Evolutionary conservation across 257 asterid genomes (phyloP).

Genomic region (Fraxinus excelsior): DNA sequence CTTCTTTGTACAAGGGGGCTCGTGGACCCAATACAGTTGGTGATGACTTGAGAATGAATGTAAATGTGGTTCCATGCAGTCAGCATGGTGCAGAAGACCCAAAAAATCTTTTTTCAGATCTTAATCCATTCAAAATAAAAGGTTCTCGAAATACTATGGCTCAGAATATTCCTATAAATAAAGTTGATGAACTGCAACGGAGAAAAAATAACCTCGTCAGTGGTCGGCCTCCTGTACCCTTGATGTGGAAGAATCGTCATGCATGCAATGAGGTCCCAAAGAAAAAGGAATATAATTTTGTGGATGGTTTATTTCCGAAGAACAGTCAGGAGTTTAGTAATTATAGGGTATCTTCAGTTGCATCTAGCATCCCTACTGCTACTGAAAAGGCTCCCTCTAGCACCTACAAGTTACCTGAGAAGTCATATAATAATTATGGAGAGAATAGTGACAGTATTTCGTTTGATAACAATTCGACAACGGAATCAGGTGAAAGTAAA

Average conservation of each 20-base stretch:
- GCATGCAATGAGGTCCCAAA: constrained; percentile 63
- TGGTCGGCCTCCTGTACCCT: constrained; percentile 70
- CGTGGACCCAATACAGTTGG: constrained; percentile 72
- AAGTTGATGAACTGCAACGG: constrained; percentile 56
- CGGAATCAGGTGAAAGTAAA: constrained; percentile 43
- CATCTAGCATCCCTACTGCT: constrained; percentile 50
- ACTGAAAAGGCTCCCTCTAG: constrained; percentile 37
- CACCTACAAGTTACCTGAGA: constrained; percentile 41
- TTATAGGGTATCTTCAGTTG: constrained; percentile 42
- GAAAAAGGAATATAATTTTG: constrained; percentile 46
- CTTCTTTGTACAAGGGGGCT: constrained; percentile 67
- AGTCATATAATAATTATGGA: constrained; percentile 31
- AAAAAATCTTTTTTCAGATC: constrained; percentile 86
- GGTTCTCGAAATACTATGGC: constrained; percentile 61
- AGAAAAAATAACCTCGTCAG: constrained; percentile 44
- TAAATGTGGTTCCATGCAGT: constrained; percentile 69
- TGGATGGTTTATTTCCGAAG: constrained; percentile 47
- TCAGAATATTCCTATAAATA: constrained; percentile 55
- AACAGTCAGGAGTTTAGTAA: constrained; percentile 43
- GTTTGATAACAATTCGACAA: constrained; percentile 29
- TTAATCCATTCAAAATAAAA: constrained; percentile 88
- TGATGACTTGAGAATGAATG: constrained; percentile 65
- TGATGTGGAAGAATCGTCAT: constrained; percentile 67
- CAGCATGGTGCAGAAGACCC: constrained; percentile 70
- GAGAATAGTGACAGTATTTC: constrained; percentile 34